A percentile compares a stretch with the other conserved stretches of the same genome.
phyloP scores from a whole-genome alignment of 306 rosid species.

The Abrus pulchellus region DNA sequence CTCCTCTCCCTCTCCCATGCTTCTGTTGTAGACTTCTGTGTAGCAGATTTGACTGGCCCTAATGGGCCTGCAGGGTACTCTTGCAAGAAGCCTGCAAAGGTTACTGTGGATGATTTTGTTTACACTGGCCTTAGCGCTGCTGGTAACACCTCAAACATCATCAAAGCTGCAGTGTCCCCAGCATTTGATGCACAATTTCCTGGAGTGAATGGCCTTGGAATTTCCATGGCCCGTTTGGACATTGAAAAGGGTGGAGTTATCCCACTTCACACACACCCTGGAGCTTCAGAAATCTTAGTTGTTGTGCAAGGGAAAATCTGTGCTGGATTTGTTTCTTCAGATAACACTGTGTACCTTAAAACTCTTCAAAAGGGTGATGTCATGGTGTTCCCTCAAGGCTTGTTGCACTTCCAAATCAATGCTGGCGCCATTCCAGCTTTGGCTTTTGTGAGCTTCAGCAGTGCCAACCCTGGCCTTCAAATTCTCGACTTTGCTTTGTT shows the following conservation, averaged over 20 bases:
- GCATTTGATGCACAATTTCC: slow-evolving; percentile 79
- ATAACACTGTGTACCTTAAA: slow-evolving; percentile 64
- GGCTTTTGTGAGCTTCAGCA: slow-evolving; percentile 67
- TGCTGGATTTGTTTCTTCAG: slow-evolving; percentile 77
- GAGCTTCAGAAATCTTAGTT: slow-evolving; percentile 63
- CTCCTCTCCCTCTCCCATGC: slow-evolving; percentile 62
- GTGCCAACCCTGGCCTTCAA: slow-evolving; percentile 81
- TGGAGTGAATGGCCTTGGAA: slow-evolving; percentile 78
- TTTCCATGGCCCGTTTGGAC: slow-evolving; percentile 73
- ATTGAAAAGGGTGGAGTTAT: slow-evolving; percentile 67
- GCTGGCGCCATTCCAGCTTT: slow-evolving; percentile 35
- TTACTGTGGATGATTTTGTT: slow-evolving; percentile 68
- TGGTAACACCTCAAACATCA: slow-evolving; percentile 82
- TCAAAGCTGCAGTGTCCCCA: slow-evolving; percentile 71
- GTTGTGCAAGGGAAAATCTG: slow-evolving; percentile 61
- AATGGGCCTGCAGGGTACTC: slow-evolving; percentile 76
- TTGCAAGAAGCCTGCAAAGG: slow-evolving; percentile 65
- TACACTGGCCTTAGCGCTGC: slow-evolving; percentile 60
- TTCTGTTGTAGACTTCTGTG: slow-evolving; percentile 82
- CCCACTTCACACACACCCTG: slow-evolving; percentile 89
- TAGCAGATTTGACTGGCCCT: slow-evolving; percentile 66
- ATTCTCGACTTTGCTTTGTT: slow-evolving; percentile 78
- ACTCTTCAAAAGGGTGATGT: slow-evolving; percentile 71
- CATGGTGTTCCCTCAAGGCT: slow-evolving; percentile 86
- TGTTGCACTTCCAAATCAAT: slow-evolving; percentile 81